These are phyloP conservation scores for Gyrodon lividus DNA, from an alignment of 768 basidiomycete species.

Conservation along the genomic window DNA sequence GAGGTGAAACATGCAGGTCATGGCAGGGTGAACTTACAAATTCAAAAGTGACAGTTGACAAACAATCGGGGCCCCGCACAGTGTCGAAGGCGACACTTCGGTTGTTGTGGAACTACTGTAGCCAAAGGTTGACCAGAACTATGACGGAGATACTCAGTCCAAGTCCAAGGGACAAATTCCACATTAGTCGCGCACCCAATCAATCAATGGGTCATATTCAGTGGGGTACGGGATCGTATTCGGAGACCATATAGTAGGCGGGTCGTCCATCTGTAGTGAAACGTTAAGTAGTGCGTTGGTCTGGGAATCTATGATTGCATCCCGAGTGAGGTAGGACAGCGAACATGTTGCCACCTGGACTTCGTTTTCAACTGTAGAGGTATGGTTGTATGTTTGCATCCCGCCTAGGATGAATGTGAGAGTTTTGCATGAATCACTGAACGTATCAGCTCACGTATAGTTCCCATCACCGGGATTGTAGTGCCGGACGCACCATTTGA, in stretches of 20 bases:
- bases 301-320: neutral
- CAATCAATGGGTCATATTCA: neutral
- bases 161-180: neutral
- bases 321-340: neutral
- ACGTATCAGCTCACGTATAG: neutral
- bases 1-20: neutral
- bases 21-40: neutral
- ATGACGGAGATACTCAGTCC: neutral
- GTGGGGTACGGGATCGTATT: neutral
- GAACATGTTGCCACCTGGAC: neutral
- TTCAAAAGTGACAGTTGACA: neutral
- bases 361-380: neutral
- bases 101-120: neutral
- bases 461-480: neutral
- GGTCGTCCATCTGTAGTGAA: neutral
- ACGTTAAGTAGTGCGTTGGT: neutral
- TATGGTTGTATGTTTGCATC: too few species aligned
- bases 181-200: neutral
- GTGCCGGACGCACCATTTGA: neutral
- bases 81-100: neutral
- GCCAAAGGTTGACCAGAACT: neutral
- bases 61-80: neutral
- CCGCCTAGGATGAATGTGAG: neutral
- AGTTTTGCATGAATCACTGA: neutral
- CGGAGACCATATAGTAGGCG: neutral